phyloP scores from a whole-genome alignment of 106 monocot species.

The Dendrobium huoshanense region DNA sequence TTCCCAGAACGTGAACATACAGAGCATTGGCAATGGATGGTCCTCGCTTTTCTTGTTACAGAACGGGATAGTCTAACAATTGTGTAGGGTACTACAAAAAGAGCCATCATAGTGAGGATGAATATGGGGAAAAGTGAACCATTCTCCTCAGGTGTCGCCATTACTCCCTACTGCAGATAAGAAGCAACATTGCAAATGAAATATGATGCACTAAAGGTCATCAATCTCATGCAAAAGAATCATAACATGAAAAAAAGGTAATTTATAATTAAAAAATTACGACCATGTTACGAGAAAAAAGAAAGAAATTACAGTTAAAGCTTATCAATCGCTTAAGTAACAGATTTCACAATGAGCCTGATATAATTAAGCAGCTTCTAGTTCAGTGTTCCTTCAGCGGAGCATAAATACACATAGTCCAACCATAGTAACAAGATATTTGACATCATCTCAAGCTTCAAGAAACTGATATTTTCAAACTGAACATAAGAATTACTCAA shows the following conservation, averaged over 20 bases:
- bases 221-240: neutral
- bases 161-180: slow-evolving; percentile 11
- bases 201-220: neutral
- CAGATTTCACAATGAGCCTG: too few relatives aligned
- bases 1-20: slow-evolving; percentile 64
- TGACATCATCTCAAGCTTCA: neutral
- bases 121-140: slow-evolving; percentile 73
- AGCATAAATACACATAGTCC: neutral
- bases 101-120: slow-evolving; percentile 75
- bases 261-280: neutral
- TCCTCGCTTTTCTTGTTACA: slow-evolving; percentile 49
- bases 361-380: neutral
- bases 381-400: neutral
- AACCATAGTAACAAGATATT: neutral
- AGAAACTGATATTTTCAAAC: neutral
- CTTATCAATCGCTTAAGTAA: neutral
- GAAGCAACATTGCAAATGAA: neutral
- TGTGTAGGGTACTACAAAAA: slow-evolving; percentile 79
- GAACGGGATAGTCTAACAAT: slow-evolving; percentile 43
- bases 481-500: neutral
- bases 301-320: neutral
- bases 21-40: slow-evolving; percentile 65
- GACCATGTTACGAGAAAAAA: neutral
- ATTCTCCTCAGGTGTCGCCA: slow-evolving; percentile 80
- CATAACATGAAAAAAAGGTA: neutral